Evolutionary conservation across 2,329 filamentous ascomycete genomes (phyloP), one percentile per base, ranked within the genome.

Genomic region (Colletotrichum musae): DNA sequence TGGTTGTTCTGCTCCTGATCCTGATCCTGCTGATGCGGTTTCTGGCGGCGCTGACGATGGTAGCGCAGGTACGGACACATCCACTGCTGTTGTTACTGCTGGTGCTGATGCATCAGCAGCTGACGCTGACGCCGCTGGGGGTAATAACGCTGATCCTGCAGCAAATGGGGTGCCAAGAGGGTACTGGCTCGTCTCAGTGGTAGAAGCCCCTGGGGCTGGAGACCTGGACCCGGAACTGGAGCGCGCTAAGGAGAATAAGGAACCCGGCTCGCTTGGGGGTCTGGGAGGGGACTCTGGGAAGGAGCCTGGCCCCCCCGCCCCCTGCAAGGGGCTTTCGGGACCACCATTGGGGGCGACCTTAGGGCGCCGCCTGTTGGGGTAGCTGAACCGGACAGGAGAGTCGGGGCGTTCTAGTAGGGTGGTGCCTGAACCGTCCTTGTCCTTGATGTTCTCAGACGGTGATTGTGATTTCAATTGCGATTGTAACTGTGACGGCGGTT

Each of bases 141-240:
- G 52, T 66, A 70, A 67, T 70, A 61, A 70, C 67, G 56, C 67
- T 61, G 67, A 67, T 70, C 62, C 67, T 70, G 63, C 67, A 36
- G 32, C 32, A 67, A 41, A 53, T 50, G 67, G 63, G 63, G 58
- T 56, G 67, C 61, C 51, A 60, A 54, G 50, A 43, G 50, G 26
- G 43, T 67, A 24, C 32, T 45, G 47, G 48, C 51, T 58, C 36
- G 56, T 50, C 56, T 70, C 56, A 60, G 62, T 70, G 67, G 62
- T 67, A 39, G 54, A 60, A 66, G 51, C 66, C 66, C 66, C 62
- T 67, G 50, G 67, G 56, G 51, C 67, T 60, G 67, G 62, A 43
- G 63, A 61, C 63, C 50, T 61, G 43, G 67, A 69, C 51, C 43
- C 67, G 56, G 67, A 69, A 69, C 36, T 56, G 45, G 67, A 56